Evolutionary conservation across 805 yeast species (phyloP), one percentile per base, ranked within the genome.

Genomic region (Kodamaea hsintzibuensis): DNA sequence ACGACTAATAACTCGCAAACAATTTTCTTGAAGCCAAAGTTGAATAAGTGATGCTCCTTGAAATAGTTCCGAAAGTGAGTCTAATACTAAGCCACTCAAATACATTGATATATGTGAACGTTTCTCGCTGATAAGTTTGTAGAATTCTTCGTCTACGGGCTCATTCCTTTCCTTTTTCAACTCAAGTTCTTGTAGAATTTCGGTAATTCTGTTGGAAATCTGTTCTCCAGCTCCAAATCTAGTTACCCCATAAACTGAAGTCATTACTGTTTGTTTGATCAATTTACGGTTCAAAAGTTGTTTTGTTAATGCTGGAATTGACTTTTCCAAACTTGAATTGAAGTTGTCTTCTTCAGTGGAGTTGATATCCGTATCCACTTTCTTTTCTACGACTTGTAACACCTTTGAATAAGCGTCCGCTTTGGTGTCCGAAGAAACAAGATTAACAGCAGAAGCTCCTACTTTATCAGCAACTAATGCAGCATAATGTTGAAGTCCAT

Each of bases 401-500:
- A 76, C 77, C 17, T 67, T 60, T 7, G 62, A 38, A 48, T 76
- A 76, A 2, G 75, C 70, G 53, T 76, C 68, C 57, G 3, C 55
- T 53, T 8, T 55, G 42, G 7, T 39, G n/a, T 19, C 53, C 5
- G 50, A 27, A 1, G 71, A 69, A 1, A 68, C 33, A 6, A 76
- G 57, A 55, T 76, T 76, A 5, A 76, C 80, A 1, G 79, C 71
- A n/a, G 46, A 48, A 0, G 73, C 79, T 1, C 78, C 80, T 12
- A 58, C 64, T 16, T 42, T 33, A 55, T 76, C 80, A 0, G 64
- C 64, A 2, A 78, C 74, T 14, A 76, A 60, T 0, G 79, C 80
- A 6, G 80, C 75, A 59, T 76, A 76, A 55, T 76, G 80, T 59
- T 76, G 80, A 38, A 76, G 66, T 2, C 80, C 80, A 57, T 76